Evolutionary conservation across 2,329 filamentous ascomycete genomes (phyloP).

Genomic region (Mycogone perniciosa): DNA sequence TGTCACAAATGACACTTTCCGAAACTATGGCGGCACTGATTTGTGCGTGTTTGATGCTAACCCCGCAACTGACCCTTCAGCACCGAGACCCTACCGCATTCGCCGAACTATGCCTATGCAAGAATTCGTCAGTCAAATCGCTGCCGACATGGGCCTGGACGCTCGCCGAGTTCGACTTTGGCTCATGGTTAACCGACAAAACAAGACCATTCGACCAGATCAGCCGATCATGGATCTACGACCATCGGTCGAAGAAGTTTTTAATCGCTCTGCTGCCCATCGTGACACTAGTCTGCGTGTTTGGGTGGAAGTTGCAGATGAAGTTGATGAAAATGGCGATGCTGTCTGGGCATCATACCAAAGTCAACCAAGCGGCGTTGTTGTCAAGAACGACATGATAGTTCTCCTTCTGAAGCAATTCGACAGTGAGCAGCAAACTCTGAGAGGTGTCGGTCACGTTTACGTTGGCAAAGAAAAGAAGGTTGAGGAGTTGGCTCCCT

Average conservation of each 20-base stretch:
- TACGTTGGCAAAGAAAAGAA: slow-evolving; percentile 86
- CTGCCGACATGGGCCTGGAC: slow-evolving; percentile 61
- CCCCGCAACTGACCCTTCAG: slow-evolving; percentile 60
- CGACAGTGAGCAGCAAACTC: slow-evolving; percentile 65
- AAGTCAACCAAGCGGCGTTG: slow-evolving; percentile 48
- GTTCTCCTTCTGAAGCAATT: slow-evolving; percentile 92
- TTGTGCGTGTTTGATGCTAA: slow-evolving; percentile 62
- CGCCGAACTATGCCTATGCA: slow-evolving; percentile 68
- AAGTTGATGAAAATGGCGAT: slow-evolving; percentile 60
- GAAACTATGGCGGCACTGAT: slow-evolving; percentile 76
- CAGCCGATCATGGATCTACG: slow-evolving; percentile 72
- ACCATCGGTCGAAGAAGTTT: slow-evolving; percentile 69
- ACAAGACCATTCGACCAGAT: slow-evolving; percentile 91
- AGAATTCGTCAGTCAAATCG: slow-evolving; percentile 67
- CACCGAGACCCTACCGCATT: slow-evolving; percentile 66
- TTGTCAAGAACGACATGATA: slow-evolving; percentile 58
- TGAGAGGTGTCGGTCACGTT: slow-evolving; percentile 73
- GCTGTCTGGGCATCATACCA: slow-evolving; percentile 64
- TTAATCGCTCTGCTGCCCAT: slow-evolving; percentile 46
- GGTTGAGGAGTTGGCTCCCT: slow-evolving; percentile 73
- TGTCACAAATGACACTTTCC: slow-evolving; percentile 76
- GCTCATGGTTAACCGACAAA: slow-evolving; percentile 98
- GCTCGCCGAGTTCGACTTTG: slow-evolving; percentile 72
- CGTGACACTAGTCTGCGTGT: slow-evolving; percentile 70
- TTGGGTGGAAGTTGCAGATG: slow-evolving; percentile 76